Base-by-base conservation (phyloP, 148 eudicot genomes). In the Salicornia ramosissima region DNA sequence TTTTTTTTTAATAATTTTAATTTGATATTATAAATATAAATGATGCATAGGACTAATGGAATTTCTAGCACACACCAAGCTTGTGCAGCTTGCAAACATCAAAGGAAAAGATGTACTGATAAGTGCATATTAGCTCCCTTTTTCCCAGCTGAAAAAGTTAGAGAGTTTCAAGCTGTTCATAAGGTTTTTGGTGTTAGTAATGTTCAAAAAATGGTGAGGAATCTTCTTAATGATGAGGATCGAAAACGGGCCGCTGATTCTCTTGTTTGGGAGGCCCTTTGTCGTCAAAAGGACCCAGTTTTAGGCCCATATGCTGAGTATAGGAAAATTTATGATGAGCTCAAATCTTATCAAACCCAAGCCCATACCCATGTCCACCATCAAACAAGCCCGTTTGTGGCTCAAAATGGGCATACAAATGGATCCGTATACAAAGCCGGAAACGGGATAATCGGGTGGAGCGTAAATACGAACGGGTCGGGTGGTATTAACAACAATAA, bases 41-140 rank as follows among this genome's bases (percentile, higher is more conserved):
- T 25, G 22, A 86, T 86, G 90, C 83, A 82, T 40, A 77, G 80
- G 30, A 77, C 74, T 21, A 80, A 60, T 56, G 79, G 75, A 12
- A 75, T 67, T 57, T 72, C 77, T 2, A 67, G 82, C 19, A 43
- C 83, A 15, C 85, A 79, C 66, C 85, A 82, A 72, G 96, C 98
- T 4, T 93, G 98, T 65, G 98, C 98, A 9, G 93, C 98, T 19
- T 93, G 98, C 83, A 90, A 89, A 82, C 98, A 93, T 65, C 96
- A 93, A 67, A 77, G 98, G 33, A 93, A 93, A 79, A 90, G 86
- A 63, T 93, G 98, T 78, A 90, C 84, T 0, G 89, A 87, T 0
- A 88, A 88, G 45, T 93, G 98, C 69, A 69, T 83, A 7, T 31
- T 93, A 63, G 95, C 98, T 5, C 92, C 98, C 0, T 83, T 78